A percentile compares a stretch with the other conserved stretches of the same genome.
phyloP scores from a whole-genome alignment of 768 basidiomycete genomes.

The Agrocybe chaxingu region DNA sequence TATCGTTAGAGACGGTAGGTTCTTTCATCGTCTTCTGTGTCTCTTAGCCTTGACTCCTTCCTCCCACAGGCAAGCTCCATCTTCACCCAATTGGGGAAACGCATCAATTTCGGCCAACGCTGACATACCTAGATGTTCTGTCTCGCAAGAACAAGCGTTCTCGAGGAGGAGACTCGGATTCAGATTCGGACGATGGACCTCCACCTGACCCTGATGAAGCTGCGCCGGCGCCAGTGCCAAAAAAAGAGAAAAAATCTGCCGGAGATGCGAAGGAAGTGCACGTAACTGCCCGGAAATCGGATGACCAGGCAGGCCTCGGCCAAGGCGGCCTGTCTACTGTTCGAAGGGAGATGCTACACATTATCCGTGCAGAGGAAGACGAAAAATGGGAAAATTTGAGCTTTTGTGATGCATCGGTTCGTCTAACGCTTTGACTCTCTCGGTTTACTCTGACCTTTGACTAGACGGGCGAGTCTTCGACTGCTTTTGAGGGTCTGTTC shows the following conservation, averaged over 20 bases:
- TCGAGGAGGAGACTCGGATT: constrained; percentile 52
- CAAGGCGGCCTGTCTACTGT: constrained; percentile 68
- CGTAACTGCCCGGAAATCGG: constrained; percentile 67
- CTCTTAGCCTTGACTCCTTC: constrained; percentile 3
- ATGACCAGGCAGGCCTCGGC: constrained; percentile 53
- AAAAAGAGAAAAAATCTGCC: constrained; percentile 58
- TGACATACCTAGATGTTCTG: constrained; percentile 76
- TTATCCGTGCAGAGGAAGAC: constrained; percentile 75
- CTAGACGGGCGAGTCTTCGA: constrained; percentile 57
- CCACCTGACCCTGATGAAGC: constrained; percentile 79
- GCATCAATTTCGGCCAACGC: constrained; percentile 78
- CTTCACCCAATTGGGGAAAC: constrained; percentile 76
- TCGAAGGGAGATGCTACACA: constrained; percentile 72
- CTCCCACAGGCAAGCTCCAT: constrained; percentile 58
- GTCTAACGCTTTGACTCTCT: constrained; percentile 16
- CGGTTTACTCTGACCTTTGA: constrained; percentile 4
- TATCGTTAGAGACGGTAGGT: constrained; percentile 65
- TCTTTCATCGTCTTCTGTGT: constrained; percentile 1
- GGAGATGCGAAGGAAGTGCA: constrained; percentile 75
- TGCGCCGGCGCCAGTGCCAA: constrained; percentile 37
- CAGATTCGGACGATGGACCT: constrained; percentile 76
- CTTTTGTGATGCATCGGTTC: constrained; percentile 64
- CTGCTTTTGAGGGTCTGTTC: constrained; percentile 60
- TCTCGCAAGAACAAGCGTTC: constrained; percentile 59
- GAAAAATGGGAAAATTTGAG: constrained; percentile 71